phyloP scores from a whole-genome alignment of 805 yeast genomes.

The Metschnikowia hibisci region DNA sequence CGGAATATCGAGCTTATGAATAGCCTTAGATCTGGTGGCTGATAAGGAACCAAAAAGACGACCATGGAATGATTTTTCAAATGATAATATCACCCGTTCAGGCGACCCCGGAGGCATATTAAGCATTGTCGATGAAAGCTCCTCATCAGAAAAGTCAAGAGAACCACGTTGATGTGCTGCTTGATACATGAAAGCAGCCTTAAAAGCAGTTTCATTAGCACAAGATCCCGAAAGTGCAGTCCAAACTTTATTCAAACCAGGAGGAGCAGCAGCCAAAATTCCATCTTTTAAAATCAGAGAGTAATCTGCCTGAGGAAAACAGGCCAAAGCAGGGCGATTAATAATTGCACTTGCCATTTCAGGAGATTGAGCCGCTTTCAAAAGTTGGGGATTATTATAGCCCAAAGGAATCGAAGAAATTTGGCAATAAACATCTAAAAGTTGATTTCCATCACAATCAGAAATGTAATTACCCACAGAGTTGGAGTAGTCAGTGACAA shows the following conservation, averaged over 20 bases:
- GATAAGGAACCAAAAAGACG: conserved; percentile 54
- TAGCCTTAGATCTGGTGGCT: conserved; percentile 53
- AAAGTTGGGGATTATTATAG: conserved; percentile 40
- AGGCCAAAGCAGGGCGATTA: conserved; percentile 44
- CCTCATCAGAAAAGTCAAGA: conserved; percentile 43
- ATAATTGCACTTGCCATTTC: conserved; percentile 41
- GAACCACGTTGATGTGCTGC: conserved; percentile 52
- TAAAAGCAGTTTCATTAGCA: conserved; percentile 68
- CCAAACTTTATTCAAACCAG: conserved; percentile 57
- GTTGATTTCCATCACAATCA: conserved; percentile 40
- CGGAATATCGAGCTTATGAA: conserved; percentile 58
- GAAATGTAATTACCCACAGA: conserved; percentile 40
- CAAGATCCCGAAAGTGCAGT: conserved; percentile 65
- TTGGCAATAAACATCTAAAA: conserved; percentile 41
- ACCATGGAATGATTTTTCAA: conserved; percentile 55
- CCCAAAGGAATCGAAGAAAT: conserved; percentile 43
- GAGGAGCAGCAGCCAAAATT: conserved; percentile 60
- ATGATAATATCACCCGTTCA: conserved; percentile 50
- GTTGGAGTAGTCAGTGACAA: conserved; percentile 37
- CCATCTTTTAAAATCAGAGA: conserved; percentile 45
- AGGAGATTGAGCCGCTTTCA: conserved; percentile 34
- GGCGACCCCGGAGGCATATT: conserved; percentile 51
- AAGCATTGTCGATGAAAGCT: conserved; percentile 45
- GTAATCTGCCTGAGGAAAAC: conserved; percentile 63
- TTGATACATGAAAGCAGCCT: conserved; percentile 67